These are phyloP conservation scores for Blastomyces parvus DNA, from an alignment of 2,329 filamentous ascomycete species.

Conservation along the genomic window DNA sequence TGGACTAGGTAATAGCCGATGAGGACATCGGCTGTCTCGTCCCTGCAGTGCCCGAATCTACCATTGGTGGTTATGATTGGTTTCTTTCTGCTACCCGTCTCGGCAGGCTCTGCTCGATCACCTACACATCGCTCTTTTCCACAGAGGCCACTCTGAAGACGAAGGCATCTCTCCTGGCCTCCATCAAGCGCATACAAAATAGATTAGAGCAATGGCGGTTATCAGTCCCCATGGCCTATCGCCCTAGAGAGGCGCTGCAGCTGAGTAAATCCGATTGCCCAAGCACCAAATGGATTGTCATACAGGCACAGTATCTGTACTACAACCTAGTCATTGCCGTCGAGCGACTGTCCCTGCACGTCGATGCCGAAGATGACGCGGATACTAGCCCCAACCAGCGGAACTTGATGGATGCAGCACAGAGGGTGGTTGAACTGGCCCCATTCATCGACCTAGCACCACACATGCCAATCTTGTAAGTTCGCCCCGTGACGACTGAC, in stretches of 20 bases:
- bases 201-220: conserved; percentile 26
- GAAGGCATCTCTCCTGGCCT: conserved; percentile 30
- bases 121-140: background rate
- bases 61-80: conserved; percentile 17
- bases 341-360: conserved; percentile 23
- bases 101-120: background rate
- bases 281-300: conserved; percentile 12
- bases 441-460: conserved; percentile 27
- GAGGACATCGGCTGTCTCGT: conserved; percentile 32
- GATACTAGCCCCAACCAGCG: conserved; percentile 16
- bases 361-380: conserved; percentile 15
- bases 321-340: conserved; percentile 26
- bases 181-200: conserved; percentile 13
- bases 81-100: background rate
- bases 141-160: background rate
- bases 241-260: conserved; percentile 22
- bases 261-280: conserved; percentile 13
- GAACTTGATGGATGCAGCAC: conserved; percentile 25
- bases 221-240: conserved; percentile 24
- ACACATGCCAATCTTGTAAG: conserved; percentile 29
- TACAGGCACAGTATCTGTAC: conserved; percentile 26
- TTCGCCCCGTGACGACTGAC: conserved; percentile 7
- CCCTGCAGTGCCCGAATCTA: conserved; percentile 25
- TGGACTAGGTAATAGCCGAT: conserved; percentile 28
- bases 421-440: conserved; percentile 28